Base-by-base conservation (phyloP, 257 asterid species). In the Petunia secreta region DNA sequence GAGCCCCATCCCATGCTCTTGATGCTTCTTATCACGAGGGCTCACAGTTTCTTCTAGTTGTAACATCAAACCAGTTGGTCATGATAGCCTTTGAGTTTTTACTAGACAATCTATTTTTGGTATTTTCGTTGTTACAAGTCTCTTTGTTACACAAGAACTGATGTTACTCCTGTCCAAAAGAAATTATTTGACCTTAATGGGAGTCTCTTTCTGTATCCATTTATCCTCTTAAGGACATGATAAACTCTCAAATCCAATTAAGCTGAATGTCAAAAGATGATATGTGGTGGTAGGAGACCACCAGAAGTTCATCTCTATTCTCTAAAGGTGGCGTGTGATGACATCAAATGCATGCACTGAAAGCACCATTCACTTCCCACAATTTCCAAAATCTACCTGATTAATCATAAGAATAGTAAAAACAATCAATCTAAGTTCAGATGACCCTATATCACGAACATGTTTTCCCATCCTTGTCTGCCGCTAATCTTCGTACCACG, bases 401-500 rank as follows among this genome's bases (percentile, higher is more conserved):
- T 48, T 10, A 48, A 71, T 71, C 60, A 48, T 48, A 71, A 48
- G 60, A 58, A 46, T 9, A 48, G 77, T 71, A 71, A 34, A 71
- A 71, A 46, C 15, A 25, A 71, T 25, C 25, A 71, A 71, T 71
- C 11, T 69, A 46, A 46, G 77, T 64, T 64, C 48, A 13, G 39
- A 10, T 13, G 48, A 71, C 60, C 44, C 59, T 55, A 46, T 71
- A 71, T 48, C 60, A 71, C 5, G 34, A 71, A 48, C 58, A 34
- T 25, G 1, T 46, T 69, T 14, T 71, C 41, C 60, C 25, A 43
- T 44, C 0, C 41, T 34, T 48, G 59, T 25, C 60, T 69, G 76
- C 59, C 59, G 25, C 43, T 71, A 48, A 71, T 71, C 77, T 48
- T 48, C 48, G 6, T 71, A 71, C 77, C 77, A 71, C 10, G 34